These are phyloP conservation scores for Phytophthora capsici DNA, from an alignment of 352 stramenopile genomes.

Conservation along the genomic window DNA sequence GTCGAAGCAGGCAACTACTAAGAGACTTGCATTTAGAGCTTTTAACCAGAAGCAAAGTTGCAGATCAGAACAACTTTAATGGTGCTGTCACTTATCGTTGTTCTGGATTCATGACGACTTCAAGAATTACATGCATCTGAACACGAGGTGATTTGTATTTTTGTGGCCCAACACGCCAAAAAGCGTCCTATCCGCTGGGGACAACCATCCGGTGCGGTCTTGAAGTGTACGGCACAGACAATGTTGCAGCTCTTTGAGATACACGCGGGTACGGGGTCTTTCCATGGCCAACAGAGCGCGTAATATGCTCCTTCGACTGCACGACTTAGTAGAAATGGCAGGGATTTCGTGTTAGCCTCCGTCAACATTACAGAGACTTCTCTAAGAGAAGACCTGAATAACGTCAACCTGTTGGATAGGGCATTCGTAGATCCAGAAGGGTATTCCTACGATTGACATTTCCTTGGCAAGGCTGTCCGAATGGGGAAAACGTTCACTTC, in stretches of 20 bases:
- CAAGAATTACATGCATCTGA: neutral
- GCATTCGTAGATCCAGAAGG: conserved; percentile 5
- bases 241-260: conserved; percentile 15
- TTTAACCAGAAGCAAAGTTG: no score
- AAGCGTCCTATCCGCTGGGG: conserved; percentile 18
- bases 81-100: no score
- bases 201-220: neutral
- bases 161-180: neutral
- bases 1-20: conserved; percentile 28
- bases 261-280: conserved; percentile 7
- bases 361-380: conserved; percentile 6
- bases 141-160: conserved; percentile 12
- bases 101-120: neutral
- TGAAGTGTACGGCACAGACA: conserved; percentile 1
- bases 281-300: conserved; percentile 4
- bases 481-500: conserved; percentile 11
- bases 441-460: conserved; percentile 12
- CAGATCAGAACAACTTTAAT: no score
- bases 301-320: conserved; percentile 16
- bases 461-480: neutral
- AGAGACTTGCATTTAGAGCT: conserved; percentile 1
- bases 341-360: conserved; percentile 9
- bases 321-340: conserved; percentile 14
- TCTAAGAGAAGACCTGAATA: neutral
- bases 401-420: conserved; percentile 21